Conservation (phyloP, 1,284 basidiomycete genomes). For the Heliocybe sulcata region DNA sequence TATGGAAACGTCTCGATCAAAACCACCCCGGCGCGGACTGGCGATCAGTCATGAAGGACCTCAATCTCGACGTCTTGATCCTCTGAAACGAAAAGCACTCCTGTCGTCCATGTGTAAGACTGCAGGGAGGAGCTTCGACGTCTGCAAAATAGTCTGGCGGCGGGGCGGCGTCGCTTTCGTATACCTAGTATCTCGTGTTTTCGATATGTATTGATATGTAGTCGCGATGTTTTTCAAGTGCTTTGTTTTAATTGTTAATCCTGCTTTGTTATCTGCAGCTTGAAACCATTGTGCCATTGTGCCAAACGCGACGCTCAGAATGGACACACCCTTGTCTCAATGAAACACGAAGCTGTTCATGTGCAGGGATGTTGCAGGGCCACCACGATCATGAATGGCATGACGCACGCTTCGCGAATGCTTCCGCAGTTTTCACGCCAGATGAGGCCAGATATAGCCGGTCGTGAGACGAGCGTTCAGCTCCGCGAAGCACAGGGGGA, state of each 20-base stretch:
- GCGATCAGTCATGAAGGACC: conserved; percentile 33
- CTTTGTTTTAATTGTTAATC: background rate
- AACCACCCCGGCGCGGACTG: conserved; percentile 26
- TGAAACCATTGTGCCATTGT: no score
- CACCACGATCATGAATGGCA: no score
- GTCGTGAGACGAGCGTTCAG: background rate
- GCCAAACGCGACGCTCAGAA: no score
- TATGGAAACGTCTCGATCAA: conserved; percentile 32
- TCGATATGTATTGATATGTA: background rate
- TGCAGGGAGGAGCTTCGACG: no score
- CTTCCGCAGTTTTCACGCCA: no score
- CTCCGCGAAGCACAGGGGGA: background rate
- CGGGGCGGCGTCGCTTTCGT: background rate
- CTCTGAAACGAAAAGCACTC: conserved; percentile 15
- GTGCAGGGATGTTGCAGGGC: no score
- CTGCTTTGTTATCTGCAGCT: no score
- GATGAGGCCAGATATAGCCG: background rate
- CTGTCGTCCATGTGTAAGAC: no score
- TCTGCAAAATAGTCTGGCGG: no score
- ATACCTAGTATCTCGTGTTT: background rate
- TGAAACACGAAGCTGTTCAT: no score
- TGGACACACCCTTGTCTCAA: no score
- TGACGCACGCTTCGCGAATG: no score
- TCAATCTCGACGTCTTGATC: conserved; percentile 23
- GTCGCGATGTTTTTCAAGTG: background rate